Percentiles rank a stretch among this genome's conserved stretches.
These are phyloP conservation scores for Parascedosporium putredinis DNA, from an alignment of 2,329 filamentous ascomycete genomes.

Conservation along the genomic window DNA sequence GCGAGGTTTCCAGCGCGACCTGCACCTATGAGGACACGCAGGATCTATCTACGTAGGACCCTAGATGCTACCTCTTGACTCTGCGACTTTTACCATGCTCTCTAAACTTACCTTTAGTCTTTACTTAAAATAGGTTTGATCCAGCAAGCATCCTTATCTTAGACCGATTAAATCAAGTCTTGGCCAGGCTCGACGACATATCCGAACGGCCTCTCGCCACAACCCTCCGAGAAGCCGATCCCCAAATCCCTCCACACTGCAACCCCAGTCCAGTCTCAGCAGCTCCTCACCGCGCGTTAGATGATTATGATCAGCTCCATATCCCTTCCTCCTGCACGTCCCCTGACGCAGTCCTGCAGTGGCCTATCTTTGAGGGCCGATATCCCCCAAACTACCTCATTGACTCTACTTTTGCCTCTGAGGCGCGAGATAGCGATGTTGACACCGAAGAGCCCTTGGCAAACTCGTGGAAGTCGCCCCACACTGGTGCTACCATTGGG, in stretches of 20 bases:
- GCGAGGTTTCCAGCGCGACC: conserved; percentile 11
- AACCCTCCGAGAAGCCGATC: too few species aligned
- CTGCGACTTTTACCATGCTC: neutral
- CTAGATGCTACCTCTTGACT: neutral
- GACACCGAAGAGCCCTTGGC: neutral
- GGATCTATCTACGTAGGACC: neutral
- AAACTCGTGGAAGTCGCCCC: neutral
- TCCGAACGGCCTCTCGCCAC: neutral
- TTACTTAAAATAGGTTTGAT: conserved; percentile 13
- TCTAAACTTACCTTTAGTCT: neutral
- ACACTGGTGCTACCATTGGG: neutral
- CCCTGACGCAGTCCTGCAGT: neutral
- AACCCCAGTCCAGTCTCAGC: neutral
- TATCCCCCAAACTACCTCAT: neutral
- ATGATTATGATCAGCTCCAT: neutral
- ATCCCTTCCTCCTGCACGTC: neutral
- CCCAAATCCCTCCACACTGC: neutral
- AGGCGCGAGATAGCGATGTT: neutral
- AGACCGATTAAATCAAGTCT: conserved; percentile 10
- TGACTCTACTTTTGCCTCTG: neutral
- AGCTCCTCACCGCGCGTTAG: too few species aligned
- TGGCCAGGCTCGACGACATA: neutral
- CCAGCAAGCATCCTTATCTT: conserved; percentile 17
- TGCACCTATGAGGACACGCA: conserved; percentile 12
- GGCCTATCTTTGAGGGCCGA: conserved; percentile 9